Percentiles rank a stretch among this genome's conserved stretches.
Evolutionary conservation across 345 rosid genomes (phyloP).

Genomic region (Heritiera littoralis): DNA sequence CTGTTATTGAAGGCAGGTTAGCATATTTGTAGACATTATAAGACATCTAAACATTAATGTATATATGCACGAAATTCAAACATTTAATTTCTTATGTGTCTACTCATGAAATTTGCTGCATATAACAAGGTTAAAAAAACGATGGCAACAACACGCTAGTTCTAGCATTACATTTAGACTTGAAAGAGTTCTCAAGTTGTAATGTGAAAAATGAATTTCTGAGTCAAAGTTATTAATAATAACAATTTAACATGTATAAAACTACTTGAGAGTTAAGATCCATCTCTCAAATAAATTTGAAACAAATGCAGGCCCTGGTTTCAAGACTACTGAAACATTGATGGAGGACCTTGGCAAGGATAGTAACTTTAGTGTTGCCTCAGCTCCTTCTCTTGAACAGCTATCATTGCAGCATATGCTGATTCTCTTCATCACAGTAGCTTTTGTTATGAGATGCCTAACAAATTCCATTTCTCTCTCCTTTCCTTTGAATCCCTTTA

Average conservation of each 20-base stretch:
- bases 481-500: not conserved
- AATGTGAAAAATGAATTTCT: not conserved
- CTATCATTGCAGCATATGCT: not conserved
- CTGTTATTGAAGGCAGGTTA: too few species aligned
- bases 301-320: not conserved
- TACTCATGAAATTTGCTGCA: too few species aligned
- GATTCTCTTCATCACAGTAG: not conserved
- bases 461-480: not conserved
- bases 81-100: too few species aligned
- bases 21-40: too few species aligned
- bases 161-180: not conserved
- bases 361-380: not conserved
- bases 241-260: too few species aligned
- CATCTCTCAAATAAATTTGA: not conserved
- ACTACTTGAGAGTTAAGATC: not conserved
- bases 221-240: too few species aligned
- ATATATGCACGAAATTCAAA: too few species aligned
- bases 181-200: too few species aligned
- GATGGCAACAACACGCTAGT: not conserved
- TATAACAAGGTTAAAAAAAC: too few species aligned
- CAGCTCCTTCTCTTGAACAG: not conserved
- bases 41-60: too few species aligned
- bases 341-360: conserved; percentile 14
- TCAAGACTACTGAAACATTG: not conserved
- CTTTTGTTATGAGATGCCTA: conserved; percentile 4